Conservation (phyloP, 2,329 filamentous ascomycete species). For the Fusarium austroafricanum region DNA sequence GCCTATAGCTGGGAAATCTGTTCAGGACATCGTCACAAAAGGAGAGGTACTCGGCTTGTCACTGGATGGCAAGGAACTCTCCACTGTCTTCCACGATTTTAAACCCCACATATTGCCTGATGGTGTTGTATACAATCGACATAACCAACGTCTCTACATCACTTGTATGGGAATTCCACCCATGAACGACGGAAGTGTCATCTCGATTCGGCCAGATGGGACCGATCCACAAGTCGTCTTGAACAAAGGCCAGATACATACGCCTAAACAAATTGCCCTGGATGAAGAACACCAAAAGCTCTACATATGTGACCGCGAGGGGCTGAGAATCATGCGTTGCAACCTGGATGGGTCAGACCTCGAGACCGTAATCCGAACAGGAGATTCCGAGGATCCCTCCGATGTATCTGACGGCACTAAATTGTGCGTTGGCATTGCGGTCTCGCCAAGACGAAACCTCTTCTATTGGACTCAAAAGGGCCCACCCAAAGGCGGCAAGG, state of each 20-base stretch:
- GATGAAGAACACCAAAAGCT: conserved; percentile 40
- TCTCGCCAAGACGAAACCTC: conserved; percentile 56
- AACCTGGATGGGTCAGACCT: conserved; percentile 51
- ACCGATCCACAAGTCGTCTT: conserved; percentile 57
- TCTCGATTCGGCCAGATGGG: conserved; percentile 62
- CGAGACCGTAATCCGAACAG: not conserved
- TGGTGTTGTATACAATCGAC: no score
- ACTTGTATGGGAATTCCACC: conserved; percentile 56
- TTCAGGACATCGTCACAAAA: no score
- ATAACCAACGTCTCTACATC: no score
- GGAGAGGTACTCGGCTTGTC: no score
- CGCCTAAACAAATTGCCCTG: conserved; percentile 55
- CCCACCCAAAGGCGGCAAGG: conserved; percentile 59
- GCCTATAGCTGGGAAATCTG: no score
- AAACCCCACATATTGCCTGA: no score
- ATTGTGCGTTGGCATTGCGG: conserved; percentile 67
- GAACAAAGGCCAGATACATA: conserved; percentile 57
- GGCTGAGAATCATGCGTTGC: conserved; percentile 51
- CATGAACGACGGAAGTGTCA: conserved; percentile 56
- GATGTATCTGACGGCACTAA: not conserved
- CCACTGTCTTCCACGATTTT: no score
- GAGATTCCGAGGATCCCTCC: not conserved
- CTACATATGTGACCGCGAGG: conserved; percentile 60
- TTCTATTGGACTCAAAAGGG: conserved; percentile 74
- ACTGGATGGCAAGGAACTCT: no score